Evolutionary conservation across 352 stramenopile genomes (phyloP).

Genomic region (Blastocystis sp.): DNA sequence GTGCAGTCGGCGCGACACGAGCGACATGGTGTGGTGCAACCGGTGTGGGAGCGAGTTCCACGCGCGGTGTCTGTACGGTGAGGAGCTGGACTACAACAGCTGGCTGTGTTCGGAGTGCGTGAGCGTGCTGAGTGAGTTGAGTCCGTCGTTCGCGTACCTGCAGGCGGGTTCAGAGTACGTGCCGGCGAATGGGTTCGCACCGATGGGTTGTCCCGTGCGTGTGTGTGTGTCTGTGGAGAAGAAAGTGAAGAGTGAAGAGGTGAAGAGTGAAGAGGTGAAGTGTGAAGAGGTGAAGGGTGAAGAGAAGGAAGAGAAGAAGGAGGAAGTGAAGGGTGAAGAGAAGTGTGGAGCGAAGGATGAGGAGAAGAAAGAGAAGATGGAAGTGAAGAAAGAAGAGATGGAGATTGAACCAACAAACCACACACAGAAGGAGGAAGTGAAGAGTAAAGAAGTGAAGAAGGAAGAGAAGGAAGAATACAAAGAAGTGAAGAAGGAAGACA

Average conservation of each 20-base stretch:
- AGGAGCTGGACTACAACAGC: constrained; percentile 34
- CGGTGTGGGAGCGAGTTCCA: constrained; percentile 15
- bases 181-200: neutral
- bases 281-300: no score
- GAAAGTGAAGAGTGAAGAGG: no score
- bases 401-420: no score
- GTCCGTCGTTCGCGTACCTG: neutral
- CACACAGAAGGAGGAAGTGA: neutral
- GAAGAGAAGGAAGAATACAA: neutral
- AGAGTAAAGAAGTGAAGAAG: no score
- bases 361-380: no score
- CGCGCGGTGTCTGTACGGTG: constrained; percentile 17
- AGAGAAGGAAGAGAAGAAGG: no score
- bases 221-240: no score
- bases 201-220: neutral
- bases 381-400: no score
- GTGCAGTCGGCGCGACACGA: neutral
- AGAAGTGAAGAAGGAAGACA: neutral
- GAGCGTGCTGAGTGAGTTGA: neutral
- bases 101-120: constrained; percentile 6
- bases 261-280: no score
- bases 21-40: constrained; percentile 15
- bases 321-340: no score
- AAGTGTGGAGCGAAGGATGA: no score
- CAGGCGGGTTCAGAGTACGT: neutral